Evolutionary conservation across 495 filamentous ascomycete species (phyloP).

Genomic region (Lasiosphaeria ovina): DNA sequence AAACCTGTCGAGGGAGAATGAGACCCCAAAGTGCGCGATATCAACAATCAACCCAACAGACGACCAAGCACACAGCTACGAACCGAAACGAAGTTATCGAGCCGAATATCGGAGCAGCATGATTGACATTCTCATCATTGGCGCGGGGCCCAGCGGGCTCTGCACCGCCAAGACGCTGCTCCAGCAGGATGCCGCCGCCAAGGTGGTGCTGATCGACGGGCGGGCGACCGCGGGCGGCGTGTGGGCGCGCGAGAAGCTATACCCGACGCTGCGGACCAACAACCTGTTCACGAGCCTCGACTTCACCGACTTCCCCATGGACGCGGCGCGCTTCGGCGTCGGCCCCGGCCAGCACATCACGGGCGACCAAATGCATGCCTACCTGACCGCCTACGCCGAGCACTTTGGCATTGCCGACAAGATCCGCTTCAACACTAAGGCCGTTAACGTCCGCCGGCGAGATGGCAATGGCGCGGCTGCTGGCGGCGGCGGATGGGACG

Average conservation of each 20-base stretch:
- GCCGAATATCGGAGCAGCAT: too few relatives aligned
- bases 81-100: too few relatives aligned
- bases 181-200: conserved; percentile 31
- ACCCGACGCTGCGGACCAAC: conserved; percentile 60
- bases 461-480: not conserved
- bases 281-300: conserved; percentile 62
- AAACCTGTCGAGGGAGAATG: too few relatives aligned
- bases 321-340: conserved; percentile 55
- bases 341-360: conserved; percentile 51
- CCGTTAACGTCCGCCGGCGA: conserved; percentile 4
- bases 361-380: conserved; percentile 33
- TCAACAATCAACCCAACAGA: too few relatives aligned
- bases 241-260: conserved; percentile 50
- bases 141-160: conserved; percentile 69
- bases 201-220: conserved; percentile 49
- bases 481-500: conserved; percentile 15
- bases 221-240: conserved; percentile 46
- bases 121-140: conserved; percentile 38
- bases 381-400: conserved; percentile 32
- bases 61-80: too few relatives aligned
- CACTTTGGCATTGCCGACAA: conserved; percentile 32
- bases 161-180: conserved; percentile 70
- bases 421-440: conserved; percentile 33
- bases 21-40: too few relatives aligned
- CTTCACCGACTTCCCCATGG: conserved; percentile 73